Conservation (phyloP, 2,329 filamentous ascomycete species). For the Ustulina deusta region DNA sequence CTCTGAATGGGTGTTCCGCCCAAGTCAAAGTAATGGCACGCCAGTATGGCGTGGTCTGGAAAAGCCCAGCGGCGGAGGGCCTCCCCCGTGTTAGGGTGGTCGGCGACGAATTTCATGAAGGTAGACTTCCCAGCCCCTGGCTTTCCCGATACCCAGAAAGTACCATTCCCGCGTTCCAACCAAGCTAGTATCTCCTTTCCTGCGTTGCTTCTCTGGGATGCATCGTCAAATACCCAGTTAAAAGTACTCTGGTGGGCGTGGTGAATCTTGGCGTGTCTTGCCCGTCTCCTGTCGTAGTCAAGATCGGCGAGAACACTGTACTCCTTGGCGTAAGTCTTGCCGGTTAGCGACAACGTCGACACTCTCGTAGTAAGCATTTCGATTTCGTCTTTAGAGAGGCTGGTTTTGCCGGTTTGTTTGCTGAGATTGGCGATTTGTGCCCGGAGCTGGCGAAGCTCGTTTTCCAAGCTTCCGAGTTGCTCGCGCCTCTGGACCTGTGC, state of each 20-base stretch:
- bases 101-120: slow-evolving; percentile 30
- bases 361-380: too few species aligned
- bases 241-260: slow-evolving; percentile 21
- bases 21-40: not conserved
- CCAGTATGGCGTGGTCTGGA: not conserved
- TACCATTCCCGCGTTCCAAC: slow-evolving; percentile 1
- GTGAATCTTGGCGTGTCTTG: not conserved
- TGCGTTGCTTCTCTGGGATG: not conserved
- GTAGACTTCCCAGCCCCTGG: slow-evolving; percentile 21
- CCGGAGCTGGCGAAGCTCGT: too few species aligned
- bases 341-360: not conserved
- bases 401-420: too few species aligned
- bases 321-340: not conserved
- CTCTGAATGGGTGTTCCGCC: not conserved
- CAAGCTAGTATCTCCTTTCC: not conserved
- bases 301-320: not conserved
- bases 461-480: too few species aligned
- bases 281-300: not conserved
- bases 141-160: slow-evolving; percentile 28
- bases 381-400: too few species aligned
- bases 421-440: too few species aligned
- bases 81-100: not conserved
- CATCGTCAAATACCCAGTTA: slow-evolving; percentile 15
- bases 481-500: too few species aligned
- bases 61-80: slow-evolving; percentile 5